Percentiles rank a stretch among this genome's conserved stretches.
phyloP scores from a whole-genome alignment of 2,329 filamentous ascomycete species.

The Diplodia scrobiculata region DNA sequence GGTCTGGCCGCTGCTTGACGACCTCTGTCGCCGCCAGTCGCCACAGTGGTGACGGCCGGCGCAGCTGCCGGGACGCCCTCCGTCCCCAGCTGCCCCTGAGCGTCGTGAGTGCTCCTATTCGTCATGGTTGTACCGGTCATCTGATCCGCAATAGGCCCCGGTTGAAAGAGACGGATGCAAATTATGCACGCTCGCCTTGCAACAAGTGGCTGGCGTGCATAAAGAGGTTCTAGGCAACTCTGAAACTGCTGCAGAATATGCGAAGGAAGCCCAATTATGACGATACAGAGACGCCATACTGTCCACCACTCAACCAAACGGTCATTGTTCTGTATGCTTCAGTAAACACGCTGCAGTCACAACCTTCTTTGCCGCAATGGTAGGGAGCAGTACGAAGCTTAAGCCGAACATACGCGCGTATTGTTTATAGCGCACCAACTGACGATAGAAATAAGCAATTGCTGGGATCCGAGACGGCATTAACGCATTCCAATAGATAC shows the following conservation, averaged over 20 bases:
- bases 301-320: background rate
- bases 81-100: conserved; percentile 5
- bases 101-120: conserved; percentile 1
- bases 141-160: background rate
- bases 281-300: background rate
- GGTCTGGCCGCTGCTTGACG: background rate
- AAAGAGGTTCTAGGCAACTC: conserved; percentile 5
- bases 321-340: background rate
- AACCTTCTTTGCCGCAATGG: background rate
- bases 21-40: background rate
- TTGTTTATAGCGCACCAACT: background rate
- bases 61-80: background rate
- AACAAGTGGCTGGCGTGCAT: conserved; percentile 5
- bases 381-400: background rate
- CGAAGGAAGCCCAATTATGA: background rate
- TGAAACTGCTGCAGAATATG: background rate
- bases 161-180: conserved; percentile 1
- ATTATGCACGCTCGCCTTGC: background rate
- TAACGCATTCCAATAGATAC: background rate
- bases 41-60: conserved; percentile 2
- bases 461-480: background rate
- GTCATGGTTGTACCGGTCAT: conserved; percentile 17
- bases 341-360: background rate
- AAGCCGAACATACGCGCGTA: background rate
- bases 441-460: background rate